phyloP scores from a whole-genome alignment of 805 yeast species.

The Wickerhamiella siamensis region DNA sequence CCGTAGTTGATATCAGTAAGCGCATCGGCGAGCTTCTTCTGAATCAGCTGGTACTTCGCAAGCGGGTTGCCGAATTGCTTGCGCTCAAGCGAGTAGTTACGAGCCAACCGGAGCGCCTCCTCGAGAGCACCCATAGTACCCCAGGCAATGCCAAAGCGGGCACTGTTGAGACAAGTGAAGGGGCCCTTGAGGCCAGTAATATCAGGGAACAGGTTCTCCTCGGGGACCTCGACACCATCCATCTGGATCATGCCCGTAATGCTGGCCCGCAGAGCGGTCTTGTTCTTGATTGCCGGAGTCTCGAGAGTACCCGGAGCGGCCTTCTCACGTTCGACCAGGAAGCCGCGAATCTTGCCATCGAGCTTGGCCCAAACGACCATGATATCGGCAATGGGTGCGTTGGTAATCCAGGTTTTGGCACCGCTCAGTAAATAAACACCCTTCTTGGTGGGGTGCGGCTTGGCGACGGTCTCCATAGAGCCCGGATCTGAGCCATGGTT shows the following conservation, averaged over 20 bases:
- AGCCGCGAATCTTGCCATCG: conserved; percentile 31
- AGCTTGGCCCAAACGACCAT: conserved; percentile 32
- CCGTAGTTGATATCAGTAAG: conserved; percentile 30
- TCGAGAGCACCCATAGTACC: conserved; percentile 33
- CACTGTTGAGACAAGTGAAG: conserved; percentile 31
- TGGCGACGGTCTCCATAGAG: conserved; percentile 42
- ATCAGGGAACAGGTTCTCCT: conserved; percentile 28
- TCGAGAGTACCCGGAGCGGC: conserved; percentile 23
- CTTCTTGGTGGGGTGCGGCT: conserved; percentile 29
- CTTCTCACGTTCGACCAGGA: conserved; percentile 27
- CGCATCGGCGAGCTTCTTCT: conserved; percentile 31
- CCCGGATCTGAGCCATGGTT: conserved; percentile 50
- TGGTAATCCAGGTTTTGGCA: conserved; percentile 33
- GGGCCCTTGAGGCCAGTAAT: conserved; percentile 32
- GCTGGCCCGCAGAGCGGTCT: conserved; percentile 29
- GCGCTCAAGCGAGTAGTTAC: conserved; percentile 29
- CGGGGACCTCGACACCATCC: conserved; percentile 32
- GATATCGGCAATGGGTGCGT: conserved; percentile 33
- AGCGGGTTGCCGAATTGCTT: conserved; percentile 29
- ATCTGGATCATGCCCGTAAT: conserved; percentile 32
- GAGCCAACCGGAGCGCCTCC: conserved; percentile 26
- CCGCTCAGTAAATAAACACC: conserved; percentile 30
- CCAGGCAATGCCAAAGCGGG: conserved; percentile 32
- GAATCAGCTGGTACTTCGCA: conserved; percentile 30
- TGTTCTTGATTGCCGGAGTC: conserved; percentile 30